Base-by-base conservation (phyloP, 768 basidiomycete species). In the Lactarius hatsudake region DNA sequence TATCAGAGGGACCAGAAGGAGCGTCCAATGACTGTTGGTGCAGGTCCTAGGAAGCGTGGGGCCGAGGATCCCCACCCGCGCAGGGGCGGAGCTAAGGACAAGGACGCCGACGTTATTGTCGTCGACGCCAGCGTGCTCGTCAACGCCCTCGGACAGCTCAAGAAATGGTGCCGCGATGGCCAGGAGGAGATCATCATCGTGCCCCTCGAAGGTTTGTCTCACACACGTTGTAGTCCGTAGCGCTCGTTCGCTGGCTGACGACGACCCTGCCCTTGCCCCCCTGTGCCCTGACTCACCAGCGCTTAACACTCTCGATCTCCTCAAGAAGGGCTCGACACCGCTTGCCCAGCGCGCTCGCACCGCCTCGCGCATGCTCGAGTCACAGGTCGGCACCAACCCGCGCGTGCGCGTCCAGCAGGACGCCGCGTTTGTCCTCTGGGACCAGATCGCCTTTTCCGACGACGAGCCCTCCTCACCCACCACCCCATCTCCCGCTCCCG, bases 351-450 rank as follows among this genome's bases (percentile, higher is more conserved):
- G 88, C 32, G 94, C 94, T 2, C 90, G 95, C 26, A 82, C 89
- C 0, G 95, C 94, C 15, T 94, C 94, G 13, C 88, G 95, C 28
- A 87, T 94, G 61, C 83, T 97, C 53, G 95, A 97, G 76, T 87
- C 88, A 0, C 89, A 93, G 76, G 91, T 94, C 45, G 93, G 93
- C 38, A 83, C 86, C 28, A 93, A 94, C 73, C 83, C 87, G 4
- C 88, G 91, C 67, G 91, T 94, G 62, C 83, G 87, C 10, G 90
- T 94, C 20, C 93, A 93, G 76, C 82, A 85, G 34, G 92, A 94
- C 72, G 87, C 91, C 54, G 93, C 90, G 1, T 93, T 88, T 74
- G 87, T 93, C 36, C 84, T 84, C 32, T 94, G 92, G 92, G 91
- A 93, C 75, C 77, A 80, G 64, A 88, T 94, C 64, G 70, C 77